Evolutionary conservation across 306 rosid genomes (phyloP).

Genomic region (Prunus dulcis): DNA sequence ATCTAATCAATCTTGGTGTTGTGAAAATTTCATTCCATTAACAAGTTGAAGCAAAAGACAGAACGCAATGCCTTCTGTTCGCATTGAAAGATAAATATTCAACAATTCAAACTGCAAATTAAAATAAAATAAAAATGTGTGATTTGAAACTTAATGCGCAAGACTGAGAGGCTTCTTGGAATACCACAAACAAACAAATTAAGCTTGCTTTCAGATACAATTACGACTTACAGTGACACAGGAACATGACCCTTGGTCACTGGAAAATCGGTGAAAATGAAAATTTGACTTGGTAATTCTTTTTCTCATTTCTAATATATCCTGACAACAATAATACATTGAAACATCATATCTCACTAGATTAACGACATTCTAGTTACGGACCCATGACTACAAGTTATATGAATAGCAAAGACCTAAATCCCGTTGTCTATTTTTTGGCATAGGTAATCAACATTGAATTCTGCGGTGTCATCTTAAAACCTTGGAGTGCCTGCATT

Average conservation of each 20-base stretch:
- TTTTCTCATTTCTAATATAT: background rate
- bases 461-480: slow-evolving; percentile 89
- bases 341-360: slow-evolving; percentile 4
- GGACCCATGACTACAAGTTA: slow-evolving; percentile 16
- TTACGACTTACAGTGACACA: background rate
- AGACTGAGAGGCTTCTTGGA: background rate
- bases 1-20: too few relatives aligned
- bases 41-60: background rate
- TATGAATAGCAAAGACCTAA: slow-evolving; percentile 11
- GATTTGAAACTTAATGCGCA: background rate
- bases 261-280: background rate
- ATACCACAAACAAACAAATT: background rate
- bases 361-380: slow-evolving; percentile 1
- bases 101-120: too few relatives aligned
- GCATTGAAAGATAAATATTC: too few relatives aligned
- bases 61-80: too few relatives aligned
- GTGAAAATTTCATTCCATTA: too few relatives aligned
- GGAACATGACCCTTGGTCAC: background rate
- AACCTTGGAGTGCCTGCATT: slow-evolving; percentile 88
- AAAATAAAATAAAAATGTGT: too few relatives aligned
- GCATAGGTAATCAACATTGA: slow-evolving; percentile 95
- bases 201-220: slow-evolving; percentile 6
- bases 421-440: slow-evolving; percentile 54
- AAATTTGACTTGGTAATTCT: background rate
- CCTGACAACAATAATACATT: background rate